Conservation (phyloP, 169 alveolate species). For the Babesia ovata region DNA sequence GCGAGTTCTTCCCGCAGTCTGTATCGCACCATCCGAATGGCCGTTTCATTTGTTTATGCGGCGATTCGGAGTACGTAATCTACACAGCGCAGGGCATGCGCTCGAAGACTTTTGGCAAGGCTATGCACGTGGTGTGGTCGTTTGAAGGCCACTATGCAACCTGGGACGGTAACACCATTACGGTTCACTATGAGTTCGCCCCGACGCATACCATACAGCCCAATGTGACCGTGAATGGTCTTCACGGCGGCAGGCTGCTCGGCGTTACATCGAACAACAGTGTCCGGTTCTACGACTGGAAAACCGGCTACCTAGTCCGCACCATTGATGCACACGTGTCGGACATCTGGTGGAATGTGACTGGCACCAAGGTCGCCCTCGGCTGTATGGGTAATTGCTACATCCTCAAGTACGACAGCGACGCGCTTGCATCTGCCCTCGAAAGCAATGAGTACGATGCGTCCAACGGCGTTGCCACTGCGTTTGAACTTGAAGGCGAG, state of each 20-base stretch:
- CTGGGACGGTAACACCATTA: slow-evolving; percentile 85
- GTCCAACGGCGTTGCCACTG: slow-evolving; percentile 53
- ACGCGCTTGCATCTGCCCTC: slow-evolving; percentile 1
- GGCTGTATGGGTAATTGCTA: slow-evolving; percentile 67
- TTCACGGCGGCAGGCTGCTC: slow-evolving; percentile 88
- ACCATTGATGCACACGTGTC: slow-evolving; percentile 51
- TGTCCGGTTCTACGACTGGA: slow-evolving; percentile 95
- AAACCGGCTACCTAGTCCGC: slow-evolving; percentile 74
- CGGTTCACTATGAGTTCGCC: slow-evolving; percentile 83
- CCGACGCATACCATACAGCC: slow-evolving; percentile 85
- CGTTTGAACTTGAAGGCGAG: slow-evolving; percentile 73
- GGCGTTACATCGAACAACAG: slow-evolving; percentile 88
- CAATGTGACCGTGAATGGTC: slow-evolving; percentile 78
- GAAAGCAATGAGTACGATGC: slow-evolving; percentile 26
- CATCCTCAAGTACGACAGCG: slow-evolving; percentile 65
- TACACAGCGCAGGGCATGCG: slow-evolving; percentile 91
- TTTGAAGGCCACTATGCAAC: slow-evolving; percentile 94
- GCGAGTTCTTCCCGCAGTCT: slow-evolving; percentile 92
- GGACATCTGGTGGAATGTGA: slow-evolving; percentile 76
- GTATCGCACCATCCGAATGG: slow-evolving; percentile 96
- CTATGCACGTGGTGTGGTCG: slow-evolving; percentile 93
- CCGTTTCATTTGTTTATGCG: slow-evolving; percentile 92
- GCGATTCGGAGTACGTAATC: slow-evolving; percentile 96
- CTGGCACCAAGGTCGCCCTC: slow-evolving; percentile 71
- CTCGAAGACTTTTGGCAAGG: slow-evolving; percentile 92